Evolutionary conservation across 2,329 filamentous ascomycete species (phyloP), one percentile per base, ranked within the genome.

Genomic region (Pseudogymnoascus sp.): DNA sequence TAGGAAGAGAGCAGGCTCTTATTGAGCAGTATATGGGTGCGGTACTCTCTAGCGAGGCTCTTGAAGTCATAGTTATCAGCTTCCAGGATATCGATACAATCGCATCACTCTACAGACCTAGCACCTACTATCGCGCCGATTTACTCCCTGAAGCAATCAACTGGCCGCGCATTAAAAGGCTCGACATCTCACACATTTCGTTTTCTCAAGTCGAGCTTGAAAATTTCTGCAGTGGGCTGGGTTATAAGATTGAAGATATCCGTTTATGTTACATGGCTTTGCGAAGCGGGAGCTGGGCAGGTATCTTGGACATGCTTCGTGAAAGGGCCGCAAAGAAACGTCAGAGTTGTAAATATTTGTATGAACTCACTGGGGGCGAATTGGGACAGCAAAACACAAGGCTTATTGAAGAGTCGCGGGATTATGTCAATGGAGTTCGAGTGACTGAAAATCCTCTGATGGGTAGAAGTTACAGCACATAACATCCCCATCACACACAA

Each of bases 161-260:
- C 18, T 42, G 58, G 36, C 58, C 36, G 12, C 36, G 35, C 33
- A 60, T 60, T 42, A 60, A 10, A 60, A 27, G 25, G 13, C 36
- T 60, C 12, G 9, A 5, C 5, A 25, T 60, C 33, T n/a, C 27
- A 35, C 25, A 40, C 27, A 31, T 45, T 5, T 31, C 58, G 12
- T n/a, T 60, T 21, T 29, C n/a, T 7, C 58, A 60, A 12, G 33
- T 21, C 10, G 58, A 40, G 21, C 58, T 60, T 35, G 58, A 60
- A 31, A 40, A 15, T 9, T 31, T 60, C 7, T 60, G 9, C 18
- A 31, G 31, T 45, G 33, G 58, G 15, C 21, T 60, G 5, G 58
- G 58, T 13, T n/a, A 42, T 29, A 29, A 15, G 29, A 5, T 60
- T 37, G 18, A 29, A n/a, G 21, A 42, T 25, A 12, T 60, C 8